phyloP scores from a whole-genome alignment of 2,329 filamentous ascomycete genomes.

The Cyclaneusma minus region DNA sequence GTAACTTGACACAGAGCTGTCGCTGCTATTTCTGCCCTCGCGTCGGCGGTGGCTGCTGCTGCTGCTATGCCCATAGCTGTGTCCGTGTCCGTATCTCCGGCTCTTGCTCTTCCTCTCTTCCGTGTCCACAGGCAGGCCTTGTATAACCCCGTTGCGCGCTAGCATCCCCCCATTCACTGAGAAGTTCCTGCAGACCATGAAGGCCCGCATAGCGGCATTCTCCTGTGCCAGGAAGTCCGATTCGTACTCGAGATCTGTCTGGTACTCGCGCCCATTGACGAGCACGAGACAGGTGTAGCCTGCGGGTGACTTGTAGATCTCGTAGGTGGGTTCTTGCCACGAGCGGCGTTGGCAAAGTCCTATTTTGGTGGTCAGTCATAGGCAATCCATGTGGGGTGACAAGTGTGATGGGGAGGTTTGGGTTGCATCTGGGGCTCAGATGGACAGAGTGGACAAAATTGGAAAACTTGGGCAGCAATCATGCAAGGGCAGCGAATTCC shows the following conservation, averaged over 20 bases:
- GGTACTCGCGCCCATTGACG: conserved; percentile 93
- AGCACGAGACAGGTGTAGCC: conserved; percentile 84
- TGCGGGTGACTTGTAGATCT: conserved; percentile 56
- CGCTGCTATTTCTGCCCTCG: too few relatives aligned
- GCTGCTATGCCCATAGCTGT: conserved; percentile 9
- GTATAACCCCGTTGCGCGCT: conserved; percentile 51
- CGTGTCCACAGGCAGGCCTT: conserved; percentile 49
- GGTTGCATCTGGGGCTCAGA: too few relatives aligned
- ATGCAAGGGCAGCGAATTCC: too few relatives aligned
- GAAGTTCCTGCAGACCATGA: conserved; percentile 96
- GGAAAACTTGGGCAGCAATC: too few relatives aligned
- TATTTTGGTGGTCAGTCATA: too few relatives aligned
- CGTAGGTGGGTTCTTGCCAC: conserved; percentile 84
- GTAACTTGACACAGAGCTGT: too few relatives aligned
- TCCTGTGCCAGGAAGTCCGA: conserved; percentile 75
- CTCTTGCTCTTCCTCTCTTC: conserved; percentile 25
- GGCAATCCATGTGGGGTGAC: too few relatives aligned
- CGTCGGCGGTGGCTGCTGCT: too few relatives aligned
- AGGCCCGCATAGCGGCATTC: conserved; percentile 87
- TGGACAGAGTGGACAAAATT: too few relatives aligned
- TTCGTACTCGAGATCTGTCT: conserved; percentile 74
- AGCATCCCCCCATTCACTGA: conserved; percentile 92
- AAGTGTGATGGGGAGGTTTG: too few relatives aligned
- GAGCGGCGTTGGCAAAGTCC: conserved; percentile 88
- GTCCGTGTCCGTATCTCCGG: neutral